Evolutionary conservation across 495 filamentous ascomycete genomes (phyloP).

Genomic region (Neurospora hispaniola): DNA sequence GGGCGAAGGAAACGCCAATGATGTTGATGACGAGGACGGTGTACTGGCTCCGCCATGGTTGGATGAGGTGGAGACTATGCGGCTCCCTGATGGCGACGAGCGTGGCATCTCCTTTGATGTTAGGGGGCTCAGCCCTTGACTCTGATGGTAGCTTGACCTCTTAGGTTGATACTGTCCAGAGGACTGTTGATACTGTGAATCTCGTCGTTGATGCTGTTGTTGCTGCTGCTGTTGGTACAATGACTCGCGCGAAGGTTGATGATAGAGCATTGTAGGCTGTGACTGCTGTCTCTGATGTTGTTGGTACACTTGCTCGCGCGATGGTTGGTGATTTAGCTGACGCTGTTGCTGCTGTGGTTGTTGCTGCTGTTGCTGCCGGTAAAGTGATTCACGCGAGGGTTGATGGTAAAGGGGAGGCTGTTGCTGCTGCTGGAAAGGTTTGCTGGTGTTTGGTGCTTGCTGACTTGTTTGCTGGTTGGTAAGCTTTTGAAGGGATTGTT

Average conservation of each 20-base stretch:
- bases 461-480: constrained; percentile 16
- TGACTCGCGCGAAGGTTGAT: not conserved
- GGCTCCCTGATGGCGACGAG: constrained; percentile 5
- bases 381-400: constrained; percentile 12
- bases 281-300: constrained; percentile 4
- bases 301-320: constrained; percentile 1
- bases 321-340: constrained; percentile 6
- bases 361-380: constrained; percentile 9
- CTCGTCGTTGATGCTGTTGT: not conserved
- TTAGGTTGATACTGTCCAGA: not conserved
- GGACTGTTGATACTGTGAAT: not conserved
- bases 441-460: constrained; percentile 7
- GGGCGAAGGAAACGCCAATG: constrained; percentile 33
- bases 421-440: constrained; percentile 10
- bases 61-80: not conserved
- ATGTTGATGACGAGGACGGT: constrained; percentile 7
- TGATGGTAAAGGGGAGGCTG: constrained; percentile 20
- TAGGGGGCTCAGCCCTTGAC: constrained; percentile 6
- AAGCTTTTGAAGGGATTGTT: constrained; percentile 20
- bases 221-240: constrained; percentile 4
- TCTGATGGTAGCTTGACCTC: constrained; percentile 5
- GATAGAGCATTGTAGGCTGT: constrained; percentile 1
- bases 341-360: constrained; percentile 18
- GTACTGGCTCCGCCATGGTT: not conserved
- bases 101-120: constrained; percentile 17